These are phyloP conservation scores for Penicillium desertorum DNA, from an alignment of 495 filamentous ascomycete genomes.

Conservation along the genomic window DNA sequence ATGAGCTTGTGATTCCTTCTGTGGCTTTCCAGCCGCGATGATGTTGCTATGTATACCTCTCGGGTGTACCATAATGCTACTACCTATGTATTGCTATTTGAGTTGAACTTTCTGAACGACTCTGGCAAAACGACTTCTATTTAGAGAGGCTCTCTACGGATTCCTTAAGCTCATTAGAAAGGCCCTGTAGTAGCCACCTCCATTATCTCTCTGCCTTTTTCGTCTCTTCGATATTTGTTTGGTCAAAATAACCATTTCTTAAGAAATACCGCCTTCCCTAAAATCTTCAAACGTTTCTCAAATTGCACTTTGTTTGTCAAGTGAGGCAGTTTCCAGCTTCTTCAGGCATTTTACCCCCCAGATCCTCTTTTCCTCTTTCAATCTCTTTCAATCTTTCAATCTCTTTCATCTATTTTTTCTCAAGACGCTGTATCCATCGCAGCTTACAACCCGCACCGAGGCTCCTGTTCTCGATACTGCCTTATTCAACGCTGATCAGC, in stretches of 20 bases:
- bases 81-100: slow-evolving; percentile 1
- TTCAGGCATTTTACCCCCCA: neutral
- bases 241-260: neutral
- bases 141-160: neutral
- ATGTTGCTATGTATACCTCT: neutral
- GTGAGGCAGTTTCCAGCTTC: neutral
- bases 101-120: neutral
- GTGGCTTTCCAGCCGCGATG: slow-evolving; percentile 4
- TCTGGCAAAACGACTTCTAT: neutral
- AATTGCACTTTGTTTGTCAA: slow-evolving; percentile 1
- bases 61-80: neutral
- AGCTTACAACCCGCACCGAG: neutral
- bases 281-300: neutral
- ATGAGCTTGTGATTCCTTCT: neutral
- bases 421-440: neutral
- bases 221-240: neutral
- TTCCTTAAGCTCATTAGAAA: neutral
- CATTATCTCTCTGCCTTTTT: too few species aligned
- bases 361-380: neutral
- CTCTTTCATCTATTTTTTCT: neutral
- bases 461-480: neutral
- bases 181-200: neutral
- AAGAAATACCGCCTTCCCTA: neutral
- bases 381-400: neutral
- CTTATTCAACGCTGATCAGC: neutral